These are phyloP conservation scores for Aphanomyces astaci DNA, from an alignment of 352 stramenopile genomes.

Conservation along the genomic window DNA sequence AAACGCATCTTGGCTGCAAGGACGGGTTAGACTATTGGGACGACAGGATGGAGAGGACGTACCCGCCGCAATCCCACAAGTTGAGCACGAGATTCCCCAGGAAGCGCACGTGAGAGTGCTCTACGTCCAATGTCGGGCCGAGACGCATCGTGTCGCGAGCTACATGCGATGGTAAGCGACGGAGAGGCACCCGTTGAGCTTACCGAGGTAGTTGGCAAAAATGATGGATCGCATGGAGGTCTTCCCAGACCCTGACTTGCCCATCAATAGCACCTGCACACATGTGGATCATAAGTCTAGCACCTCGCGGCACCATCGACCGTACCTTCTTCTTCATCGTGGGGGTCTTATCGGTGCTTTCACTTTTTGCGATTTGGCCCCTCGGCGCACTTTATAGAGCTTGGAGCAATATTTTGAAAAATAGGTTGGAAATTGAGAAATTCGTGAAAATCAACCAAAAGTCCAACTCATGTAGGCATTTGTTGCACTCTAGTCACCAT, in stretches of 20 bases:
- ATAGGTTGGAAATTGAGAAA: not conserved
- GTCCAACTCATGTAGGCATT: too few species aligned
- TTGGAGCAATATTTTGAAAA: not conserved
- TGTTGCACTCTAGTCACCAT: too few species aligned
- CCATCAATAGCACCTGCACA: constrained; percentile 92
- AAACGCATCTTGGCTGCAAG: constrained; percentile 94
- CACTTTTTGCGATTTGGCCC: not conserved
- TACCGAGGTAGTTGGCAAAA: constrained; percentile 98
- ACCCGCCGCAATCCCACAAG: constrained; percentile 98
- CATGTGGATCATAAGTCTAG: not conserved
- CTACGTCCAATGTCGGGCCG: constrained; percentile 89
- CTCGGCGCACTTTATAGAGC: not conserved
- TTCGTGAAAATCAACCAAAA: too few species aligned
- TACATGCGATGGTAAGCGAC: constrained; percentile 25
- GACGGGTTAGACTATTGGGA: constrained; percentile 10
- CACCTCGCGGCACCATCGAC: too few species aligned
- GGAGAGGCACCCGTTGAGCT: not conserved
- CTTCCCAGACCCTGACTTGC: constrained; percentile 95
- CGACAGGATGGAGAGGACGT: constrained; percentile 9
- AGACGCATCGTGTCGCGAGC: constrained; percentile 96
- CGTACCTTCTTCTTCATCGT: constrained; percentile 67
- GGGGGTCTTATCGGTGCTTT: not conserved
- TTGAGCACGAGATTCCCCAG: constrained; percentile 98
- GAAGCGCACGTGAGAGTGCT: constrained; percentile 92
- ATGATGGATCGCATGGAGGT: constrained; percentile 99